These are phyloP conservation scores for Peronospora farinosa DNA, from an alignment of 352 stramenopile species.

Conservation along the genomic window DNA sequence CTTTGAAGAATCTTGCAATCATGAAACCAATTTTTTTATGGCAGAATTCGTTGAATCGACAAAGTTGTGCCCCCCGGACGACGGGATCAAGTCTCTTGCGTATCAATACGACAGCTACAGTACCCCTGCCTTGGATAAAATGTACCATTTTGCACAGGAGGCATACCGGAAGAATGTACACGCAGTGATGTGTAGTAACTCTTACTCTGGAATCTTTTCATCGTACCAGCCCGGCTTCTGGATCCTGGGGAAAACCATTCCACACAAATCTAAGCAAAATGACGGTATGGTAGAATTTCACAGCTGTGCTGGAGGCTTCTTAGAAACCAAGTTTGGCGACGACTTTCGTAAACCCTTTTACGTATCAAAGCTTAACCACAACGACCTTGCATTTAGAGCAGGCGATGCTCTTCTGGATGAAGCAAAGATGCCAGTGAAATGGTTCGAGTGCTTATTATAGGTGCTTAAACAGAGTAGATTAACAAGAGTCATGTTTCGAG, in stretches of 20 bases:
- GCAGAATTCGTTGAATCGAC: constrained; percentile 24
- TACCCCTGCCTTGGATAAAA: constrained; percentile 11
- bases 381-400: constrained; percentile 30
- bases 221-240: constrained; percentile 22
- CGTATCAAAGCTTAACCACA: constrained; percentile 16
- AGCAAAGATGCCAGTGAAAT: constrained; percentile 31
- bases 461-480: too few relatives aligned
- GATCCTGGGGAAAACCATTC: constrained; percentile 16
- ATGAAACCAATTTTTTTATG: constrained; percentile 22
- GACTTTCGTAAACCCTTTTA: constrained; percentile 25
- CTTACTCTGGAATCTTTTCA: neutral
- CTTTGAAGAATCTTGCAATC: constrained; percentile 31
- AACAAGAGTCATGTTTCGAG: too few relatives aligned
- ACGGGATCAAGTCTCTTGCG: constrained; percentile 24
- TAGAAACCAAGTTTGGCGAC: constrained; percentile 22
- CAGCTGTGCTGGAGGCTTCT: constrained; percentile 25
- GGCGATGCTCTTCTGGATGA: constrained; percentile 25
- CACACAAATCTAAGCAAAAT: constrained; percentile 23
- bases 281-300: constrained; percentile 20
- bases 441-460: constrained; percentile 31
- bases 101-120: constrained; percentile 31
- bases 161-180: constrained; percentile 31
- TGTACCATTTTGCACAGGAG: constrained; percentile 25
- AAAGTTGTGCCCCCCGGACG: constrained; percentile 29
- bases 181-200: constrained; percentile 34